These are phyloP conservation scores for Apiotrichum mycotoxinovorans DNA, from an alignment of 1,284 basidiomycete species.

Conservation along the genomic window DNA sequence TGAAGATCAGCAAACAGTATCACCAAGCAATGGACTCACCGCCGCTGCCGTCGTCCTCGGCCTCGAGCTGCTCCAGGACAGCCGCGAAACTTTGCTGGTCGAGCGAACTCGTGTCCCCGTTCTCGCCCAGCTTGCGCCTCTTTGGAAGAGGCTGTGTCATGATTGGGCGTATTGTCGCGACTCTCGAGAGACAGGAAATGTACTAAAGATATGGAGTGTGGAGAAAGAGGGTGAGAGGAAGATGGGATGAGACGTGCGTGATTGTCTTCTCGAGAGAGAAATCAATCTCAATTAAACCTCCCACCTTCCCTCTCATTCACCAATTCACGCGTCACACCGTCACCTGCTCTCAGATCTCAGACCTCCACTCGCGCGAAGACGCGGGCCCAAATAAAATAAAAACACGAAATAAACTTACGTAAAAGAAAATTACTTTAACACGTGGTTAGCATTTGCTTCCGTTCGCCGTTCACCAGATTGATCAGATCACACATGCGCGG, in stretches of 20 bases:
- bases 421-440: too few species aligned
- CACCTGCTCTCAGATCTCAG: background rate
- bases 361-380: conserved; percentile 9
- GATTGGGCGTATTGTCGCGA: background rate
- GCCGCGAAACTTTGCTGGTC: conserved; percentile 64
- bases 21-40: conserved; percentile 18
- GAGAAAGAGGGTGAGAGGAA: background rate
- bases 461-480: too few species aligned
- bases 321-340: conserved; percentile 3
- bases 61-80: conserved; percentile 69
- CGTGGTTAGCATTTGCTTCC: too few species aligned
- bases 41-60: conserved; percentile 57
- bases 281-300: too few species aligned
- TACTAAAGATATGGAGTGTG: background rate
- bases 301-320: too few species aligned
- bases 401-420: too few species aligned
- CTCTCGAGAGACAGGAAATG: too few species aligned
- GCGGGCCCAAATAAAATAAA: too few species aligned
- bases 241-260: too few species aligned
- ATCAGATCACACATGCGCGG: too few species aligned
- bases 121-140: conserved; percentile 32
- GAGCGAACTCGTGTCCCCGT: conserved; percentile 1
- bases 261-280: background rate
- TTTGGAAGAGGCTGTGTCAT: conserved; percentile 35
- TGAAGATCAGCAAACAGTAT: background rate